Evolutionary conservation across 257 asterid species (phyloP).

Genomic region (Ophiorrhiza pumila): DNA sequence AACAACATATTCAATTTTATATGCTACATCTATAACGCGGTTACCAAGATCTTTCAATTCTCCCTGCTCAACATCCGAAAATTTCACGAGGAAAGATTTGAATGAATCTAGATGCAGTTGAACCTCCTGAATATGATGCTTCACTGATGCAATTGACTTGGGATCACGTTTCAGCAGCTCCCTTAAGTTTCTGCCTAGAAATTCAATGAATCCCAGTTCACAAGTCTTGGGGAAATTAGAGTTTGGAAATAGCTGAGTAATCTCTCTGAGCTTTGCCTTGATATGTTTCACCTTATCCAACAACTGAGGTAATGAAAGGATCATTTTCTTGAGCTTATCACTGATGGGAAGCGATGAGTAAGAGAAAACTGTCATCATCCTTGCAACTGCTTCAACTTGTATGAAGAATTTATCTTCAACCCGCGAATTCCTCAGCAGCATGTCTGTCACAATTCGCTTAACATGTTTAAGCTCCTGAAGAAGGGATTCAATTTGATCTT

Average conservation of each 20-base stretch:
- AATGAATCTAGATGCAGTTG: neutral
- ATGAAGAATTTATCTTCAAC: neutral
- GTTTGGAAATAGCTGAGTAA: neutral
- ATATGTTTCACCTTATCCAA: neutral
- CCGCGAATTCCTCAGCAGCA: neutral
- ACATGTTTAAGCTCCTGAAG: no score
- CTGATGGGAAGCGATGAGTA: neutral
- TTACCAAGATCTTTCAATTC: neutral
- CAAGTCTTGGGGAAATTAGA: neutral
- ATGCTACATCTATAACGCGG: neutral
- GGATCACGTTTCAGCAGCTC: no score
- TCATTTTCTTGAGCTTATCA: no score
- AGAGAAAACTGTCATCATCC: neutral
- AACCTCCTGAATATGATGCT: neutral
- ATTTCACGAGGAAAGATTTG: neutral
- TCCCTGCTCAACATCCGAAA: neutral
- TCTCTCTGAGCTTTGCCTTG: constrained; percentile 10
- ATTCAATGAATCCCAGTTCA: neutral
- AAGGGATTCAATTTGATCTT: no score
- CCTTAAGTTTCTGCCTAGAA: neutral
- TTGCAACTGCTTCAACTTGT: neutral
- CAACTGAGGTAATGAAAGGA: neutral
- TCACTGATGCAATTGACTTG: no score
- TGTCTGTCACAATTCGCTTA: no score
- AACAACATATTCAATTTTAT: neutral